These are phyloP conservation scores for Nadsonia commutata DNA, from an alignment of 1,139 yeast species.

Conservation along the genomic window DNA sequence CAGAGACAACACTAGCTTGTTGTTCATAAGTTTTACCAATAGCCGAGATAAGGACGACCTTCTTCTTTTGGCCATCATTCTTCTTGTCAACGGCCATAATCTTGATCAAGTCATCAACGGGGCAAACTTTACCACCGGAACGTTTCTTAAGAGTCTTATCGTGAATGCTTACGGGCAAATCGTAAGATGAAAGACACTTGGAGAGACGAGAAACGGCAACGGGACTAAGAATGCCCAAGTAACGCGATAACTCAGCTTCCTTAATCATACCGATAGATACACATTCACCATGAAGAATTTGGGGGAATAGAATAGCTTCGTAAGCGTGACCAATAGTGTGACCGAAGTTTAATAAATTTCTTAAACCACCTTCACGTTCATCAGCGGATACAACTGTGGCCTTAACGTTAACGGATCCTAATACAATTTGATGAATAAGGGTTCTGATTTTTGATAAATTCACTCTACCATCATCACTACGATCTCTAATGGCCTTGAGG, in stretches of 20 bases:
- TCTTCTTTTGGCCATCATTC: slow-evolving; percentile 83
- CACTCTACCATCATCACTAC: slow-evolving; percentile 25
- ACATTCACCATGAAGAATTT: slow-evolving; percentile 95
- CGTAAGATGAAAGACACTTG: slow-evolving; percentile 72
- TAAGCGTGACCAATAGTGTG: slow-evolving; percentile 97
- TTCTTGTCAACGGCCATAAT: slow-evolving; percentile 96
- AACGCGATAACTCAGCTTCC: slow-evolving; percentile 90
- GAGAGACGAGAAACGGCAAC: slow-evolving; percentile 86
- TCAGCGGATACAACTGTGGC: slow-evolving; percentile 90
- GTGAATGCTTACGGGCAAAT: slow-evolving; percentile 64
- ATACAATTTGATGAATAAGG: slow-evolving; percentile 63
- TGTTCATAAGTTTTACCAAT: slow-evolving; percentile 85
- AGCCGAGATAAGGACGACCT: slow-evolving; percentile 65
- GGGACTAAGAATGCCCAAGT: slow-evolving; percentile 75
- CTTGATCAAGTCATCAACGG: slow-evolving; percentile 53
- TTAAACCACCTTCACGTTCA: slow-evolving; percentile 88
- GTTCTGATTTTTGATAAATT: slow-evolving; percentile 54
- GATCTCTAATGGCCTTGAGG: slow-evolving; percentile 40
- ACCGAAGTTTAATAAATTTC: slow-evolving; percentile 88
- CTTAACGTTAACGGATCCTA: slow-evolving; percentile 78
- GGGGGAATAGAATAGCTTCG: slow-evolving; percentile 92
- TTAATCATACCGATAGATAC: slow-evolving; percentile 87
- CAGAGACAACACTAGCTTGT: slow-evolving; percentile 72
- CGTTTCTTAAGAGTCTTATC: slow-evolving; percentile 62
- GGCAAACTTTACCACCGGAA: slow-evolving; percentile 53